Evolutionary conservation across 805 yeast genomes (phyloP), one percentile per base, ranked within the genome.

Genomic region (Hermanozyma aechmeae): DNA sequence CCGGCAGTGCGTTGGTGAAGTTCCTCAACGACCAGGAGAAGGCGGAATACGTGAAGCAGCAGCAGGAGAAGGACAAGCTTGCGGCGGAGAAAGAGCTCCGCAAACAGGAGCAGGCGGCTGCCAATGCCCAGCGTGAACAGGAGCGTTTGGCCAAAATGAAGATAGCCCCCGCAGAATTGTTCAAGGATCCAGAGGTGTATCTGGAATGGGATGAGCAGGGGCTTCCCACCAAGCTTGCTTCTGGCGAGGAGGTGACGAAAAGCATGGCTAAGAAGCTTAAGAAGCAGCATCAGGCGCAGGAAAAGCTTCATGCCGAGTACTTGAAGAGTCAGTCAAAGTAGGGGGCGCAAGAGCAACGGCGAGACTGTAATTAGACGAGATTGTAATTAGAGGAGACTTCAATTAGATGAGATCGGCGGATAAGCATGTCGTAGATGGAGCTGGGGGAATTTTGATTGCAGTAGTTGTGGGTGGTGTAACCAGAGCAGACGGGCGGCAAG

Each of bases 191-290:
- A 4, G 71, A 49, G 6, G 37, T 56, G 18, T 92, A 73, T 51
- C 54, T 73, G 7, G 81, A 73, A 48, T 92, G 89, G 82, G 96
- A 92, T 50, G 87, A 70, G 15, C 56, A 68, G 20, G 98, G 98
- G 1, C 33, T 92, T 12, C 98, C 98, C 13, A 66, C 76, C 0
- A 76, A 74, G 48, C 83, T 78, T 39, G 66, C 61, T 19, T 73
- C 72, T 7, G 97, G 97, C 9, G 84, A 76, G 42, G 92, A 81
- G 39, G 68, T 92, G 5, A 70, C 92, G 23, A 92, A 92, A 62
- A 82, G 95, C 51, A 74, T 79, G 60, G 63, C 65, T 35, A 92
- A 92, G 71, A 89, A 89, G 59, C 62, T 92, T 41, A 55, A 62
- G 37, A 92, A 92, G 59, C 79, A 68, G 47, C 76, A 73, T 54